A percentile compares a stretch with the other conserved stretches of the same genome.
Evolutionary conservation across 306 rosid species (phyloP).

Genomic region (Parietaria judaica): DNA sequence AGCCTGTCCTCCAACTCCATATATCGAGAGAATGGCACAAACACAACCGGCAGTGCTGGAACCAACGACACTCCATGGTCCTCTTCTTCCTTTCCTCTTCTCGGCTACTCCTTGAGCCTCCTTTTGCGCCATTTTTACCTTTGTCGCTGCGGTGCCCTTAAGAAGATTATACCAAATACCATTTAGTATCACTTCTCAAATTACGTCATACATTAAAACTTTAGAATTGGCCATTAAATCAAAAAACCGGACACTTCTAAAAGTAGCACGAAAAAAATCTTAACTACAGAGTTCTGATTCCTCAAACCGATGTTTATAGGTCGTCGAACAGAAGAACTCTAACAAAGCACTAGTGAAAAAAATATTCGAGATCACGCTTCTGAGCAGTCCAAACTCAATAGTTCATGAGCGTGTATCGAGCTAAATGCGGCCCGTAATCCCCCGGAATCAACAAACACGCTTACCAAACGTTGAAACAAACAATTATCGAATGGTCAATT

Average conservation of each 20-base stretch:
- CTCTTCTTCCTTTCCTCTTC: constrained; percentile 93
- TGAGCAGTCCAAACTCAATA: too few species aligned
- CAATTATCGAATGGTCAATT: too few species aligned
- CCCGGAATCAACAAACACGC: too few species aligned
- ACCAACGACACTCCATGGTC: constrained; percentile 91
- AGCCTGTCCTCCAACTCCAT: constrained; percentile 57
- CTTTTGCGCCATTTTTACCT: constrained; percentile 87
- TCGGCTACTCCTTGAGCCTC: constrained; percentile 92
- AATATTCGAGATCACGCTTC: too few species aligned
- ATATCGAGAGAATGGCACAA: constrained; percentile 68
- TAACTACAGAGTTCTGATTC: background rate
- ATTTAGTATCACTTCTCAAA: background rate
- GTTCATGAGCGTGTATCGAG: too few species aligned
- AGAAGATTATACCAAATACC: background rate
- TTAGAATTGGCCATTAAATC: background rate
- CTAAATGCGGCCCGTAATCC: too few species aligned
- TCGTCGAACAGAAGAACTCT: too few species aligned
- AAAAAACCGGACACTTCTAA: background rate
- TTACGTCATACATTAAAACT: background rate
- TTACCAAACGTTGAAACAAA: too few species aligned
- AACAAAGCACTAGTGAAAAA: too few species aligned
- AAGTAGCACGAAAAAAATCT: background rate
- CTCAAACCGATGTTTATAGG: too few species aligned
- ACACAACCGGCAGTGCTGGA: constrained; percentile 96
- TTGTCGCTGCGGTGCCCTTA: constrained; percentile 89